phyloP scores from a whole-genome alignment of 345 rosid species.

The sweet orange (Citrus sinensis) region DNA sequence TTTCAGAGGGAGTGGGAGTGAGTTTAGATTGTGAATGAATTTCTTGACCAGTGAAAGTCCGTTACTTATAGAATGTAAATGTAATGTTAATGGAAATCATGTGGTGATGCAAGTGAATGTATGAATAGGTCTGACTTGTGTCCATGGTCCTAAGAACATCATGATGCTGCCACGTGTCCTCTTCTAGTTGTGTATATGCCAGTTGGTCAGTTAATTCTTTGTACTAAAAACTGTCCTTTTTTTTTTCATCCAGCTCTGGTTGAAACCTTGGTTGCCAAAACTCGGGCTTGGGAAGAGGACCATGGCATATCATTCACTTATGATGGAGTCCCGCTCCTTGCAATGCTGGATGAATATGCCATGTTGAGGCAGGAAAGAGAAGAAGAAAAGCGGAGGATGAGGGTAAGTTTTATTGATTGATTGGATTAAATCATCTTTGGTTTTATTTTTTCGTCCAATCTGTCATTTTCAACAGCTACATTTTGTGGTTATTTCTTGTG shows the following conservation, averaged over 20 bases:
- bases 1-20: neutral
- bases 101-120: neutral
- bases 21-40: neutral
- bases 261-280: conserved; percentile 81
- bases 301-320: conserved; percentile 57
- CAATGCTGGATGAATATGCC: conserved; percentile 94
- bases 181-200: neutral
- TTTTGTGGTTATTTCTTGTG: neutral
- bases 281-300: conserved; percentile 87
- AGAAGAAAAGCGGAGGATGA: conserved; percentile 83
- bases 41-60: neutral
- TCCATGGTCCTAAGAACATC: neutral
- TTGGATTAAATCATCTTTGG: neutral
- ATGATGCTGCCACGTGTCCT: neutral
- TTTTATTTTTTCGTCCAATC: too few relatives aligned
- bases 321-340: conserved; percentile 91
- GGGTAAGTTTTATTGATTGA: conserved; percentile 37
- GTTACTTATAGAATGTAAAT: neutral
- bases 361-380: conserved; percentile 92
- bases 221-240: neutral
- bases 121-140: neutral
- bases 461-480: neutral
- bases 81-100: neutral
- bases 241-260: conserved; percentile 54
- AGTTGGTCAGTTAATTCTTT: conserved; percentile 8